A percentile compares a stretch with the other conserved stretches of the same genome.
Conservation (phyloP, 345 rosid species). For the Melastoma malabathricum region DNA sequence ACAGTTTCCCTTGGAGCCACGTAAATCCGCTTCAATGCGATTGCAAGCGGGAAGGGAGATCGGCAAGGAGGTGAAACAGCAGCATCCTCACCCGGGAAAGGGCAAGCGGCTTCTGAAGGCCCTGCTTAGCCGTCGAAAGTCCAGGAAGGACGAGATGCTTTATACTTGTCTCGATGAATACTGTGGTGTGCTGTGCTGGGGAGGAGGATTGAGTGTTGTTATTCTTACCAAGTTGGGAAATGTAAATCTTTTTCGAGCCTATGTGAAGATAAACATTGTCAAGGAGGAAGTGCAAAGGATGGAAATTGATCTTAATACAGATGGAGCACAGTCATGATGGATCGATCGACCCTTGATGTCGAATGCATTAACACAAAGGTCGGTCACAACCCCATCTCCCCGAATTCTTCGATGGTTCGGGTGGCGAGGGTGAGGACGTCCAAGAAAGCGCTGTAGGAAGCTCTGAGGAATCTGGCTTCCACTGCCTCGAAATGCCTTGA, state of each 20-base stretch:
- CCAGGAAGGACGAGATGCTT: slow-evolving; percentile 75
- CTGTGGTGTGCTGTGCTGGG: slow-evolving; percentile 15
- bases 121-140: slow-evolving; percentile 81
- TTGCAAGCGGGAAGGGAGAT: slow-evolving; percentile 44
- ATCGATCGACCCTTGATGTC: too few species aligned
- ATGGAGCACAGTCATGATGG: too few species aligned
- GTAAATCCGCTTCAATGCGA: slow-evolving; percentile 67
- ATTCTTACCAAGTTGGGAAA: too few species aligned
- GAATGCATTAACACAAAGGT: neutral
- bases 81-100: slow-evolving; percentile 60
- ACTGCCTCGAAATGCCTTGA: slow-evolving; percentile 71
- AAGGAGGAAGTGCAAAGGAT: too few species aligned
- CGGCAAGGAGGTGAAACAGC: slow-evolving; percentile 34
- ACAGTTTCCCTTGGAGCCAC: slow-evolving; percentile 82
- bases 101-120: slow-evolving; percentile 83
- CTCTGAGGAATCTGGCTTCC: slow-evolving; percentile 91
- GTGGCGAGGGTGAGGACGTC: slow-evolving; percentile 72
- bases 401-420: slow-evolving; percentile 69
- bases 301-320: too few species aligned
- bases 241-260: too few species aligned
- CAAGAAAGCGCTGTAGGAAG: slow-evolving; percentile 71
- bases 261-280: too few species aligned
- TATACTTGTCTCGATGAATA: slow-evolving; percentile 82
- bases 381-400: slow-evolving; percentile 21
- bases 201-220: neutral